Base-by-base conservation (phyloP, 108 stramenopile species). In the Nannochloropsis oceanica region DNA sequence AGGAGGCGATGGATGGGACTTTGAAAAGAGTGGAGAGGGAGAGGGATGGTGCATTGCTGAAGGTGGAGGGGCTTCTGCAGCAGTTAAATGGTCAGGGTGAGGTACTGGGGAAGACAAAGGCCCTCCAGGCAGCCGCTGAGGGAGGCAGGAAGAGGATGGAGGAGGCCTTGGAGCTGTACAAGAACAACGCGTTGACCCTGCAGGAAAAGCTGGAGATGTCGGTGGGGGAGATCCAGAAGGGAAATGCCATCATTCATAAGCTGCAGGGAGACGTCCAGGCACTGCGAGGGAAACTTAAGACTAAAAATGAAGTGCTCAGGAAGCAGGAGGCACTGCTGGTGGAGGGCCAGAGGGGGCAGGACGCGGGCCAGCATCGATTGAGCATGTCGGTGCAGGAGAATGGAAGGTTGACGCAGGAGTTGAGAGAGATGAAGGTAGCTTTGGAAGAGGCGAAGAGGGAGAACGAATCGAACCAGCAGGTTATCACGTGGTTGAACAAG, bases 401-500 rank as follows among this genome's bases (percentile, higher is more conserved):
- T 18, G 44, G 81, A 25, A 79, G 50, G 79, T 85, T 88, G 18
- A 43, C 84, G 81, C 81, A 84, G 25, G 84, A 87, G 84, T 22
- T 91, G 20, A 84, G 27, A 26, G 90, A 86, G 27, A 43, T 86
- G 22, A 84, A 91, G 85, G 80, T 18, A 13, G 81, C 81, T 8
- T 80, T 91, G 12, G 91, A 81, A 25, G 91, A 91, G 44, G 84
- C 87, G 79, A 85, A 81, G 22, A 83, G 90, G 12, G 80, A 90
- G 24, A 84, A 91, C 27, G 90, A 90, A 42, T 86, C 87, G n/a
- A 91, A 91, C 89, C 91, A 91, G 85, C 85, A 91, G 26, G 91
- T 91, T 11, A 91, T 91, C 88, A 85, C 86, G n/a, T 91, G 89
- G 86, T 73, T 91, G 84, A 91, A 91, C 90, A 88, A 88, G 81